Conservation (phyloP, 2,329 filamentous ascomycete genomes). For the Fusarium brevicatenulatum region DNA sequence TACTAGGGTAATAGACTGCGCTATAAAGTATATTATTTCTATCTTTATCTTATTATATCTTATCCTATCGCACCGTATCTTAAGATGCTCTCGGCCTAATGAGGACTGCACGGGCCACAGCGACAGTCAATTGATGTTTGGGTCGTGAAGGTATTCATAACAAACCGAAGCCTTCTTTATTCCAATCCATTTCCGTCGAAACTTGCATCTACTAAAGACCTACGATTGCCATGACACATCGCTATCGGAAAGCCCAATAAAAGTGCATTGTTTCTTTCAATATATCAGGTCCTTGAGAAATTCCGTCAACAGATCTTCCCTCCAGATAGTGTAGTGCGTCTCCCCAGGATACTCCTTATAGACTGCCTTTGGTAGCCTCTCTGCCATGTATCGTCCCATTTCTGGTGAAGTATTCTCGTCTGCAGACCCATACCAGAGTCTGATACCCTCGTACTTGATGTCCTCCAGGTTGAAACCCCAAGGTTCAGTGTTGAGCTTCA, state of each 20-base stretch:
- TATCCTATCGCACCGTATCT: not conserved
- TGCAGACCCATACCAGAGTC: not conserved
- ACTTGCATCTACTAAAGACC: not conserved
- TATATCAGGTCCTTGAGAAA: not conserved
- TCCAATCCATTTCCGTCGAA: not conserved
- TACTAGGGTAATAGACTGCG: not conserved
- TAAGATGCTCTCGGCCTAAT: too few species aligned
- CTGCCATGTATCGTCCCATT: slow-evolving; percentile 1
- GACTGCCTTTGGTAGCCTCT: not conserved
- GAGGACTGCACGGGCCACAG: not conserved
- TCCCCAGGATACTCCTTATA: not conserved
- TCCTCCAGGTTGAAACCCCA: not conserved
- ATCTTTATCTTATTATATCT: not conserved
- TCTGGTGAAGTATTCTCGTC: slow-evolving; percentile 2
- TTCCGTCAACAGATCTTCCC: not conserved
- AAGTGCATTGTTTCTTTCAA: not conserved
- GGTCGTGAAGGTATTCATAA: not conserved
- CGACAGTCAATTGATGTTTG: not conserved
- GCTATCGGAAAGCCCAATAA: accelerated
- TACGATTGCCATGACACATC: not conserved
- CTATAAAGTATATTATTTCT: not conserved
- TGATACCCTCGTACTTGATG: not conserved
- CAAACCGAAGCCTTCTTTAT: not conserved
- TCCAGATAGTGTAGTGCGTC: not conserved
- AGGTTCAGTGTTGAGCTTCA: not conserved